phyloP scores from a whole-genome alignment of 2,329 filamentous ascomycete species.

The Falciphora oryzae region DNA sequence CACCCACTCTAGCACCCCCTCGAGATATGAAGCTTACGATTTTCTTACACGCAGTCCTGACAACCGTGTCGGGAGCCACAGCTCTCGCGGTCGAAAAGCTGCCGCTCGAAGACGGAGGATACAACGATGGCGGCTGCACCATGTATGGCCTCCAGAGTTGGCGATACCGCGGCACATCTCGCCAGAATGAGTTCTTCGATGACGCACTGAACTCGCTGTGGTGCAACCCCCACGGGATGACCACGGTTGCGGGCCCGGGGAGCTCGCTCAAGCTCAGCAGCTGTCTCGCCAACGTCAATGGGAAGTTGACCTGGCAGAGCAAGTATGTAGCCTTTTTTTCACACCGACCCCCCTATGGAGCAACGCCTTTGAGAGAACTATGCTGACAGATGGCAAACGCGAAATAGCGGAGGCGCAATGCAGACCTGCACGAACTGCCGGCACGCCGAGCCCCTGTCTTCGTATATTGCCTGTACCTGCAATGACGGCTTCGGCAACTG shows the following conservation, averaged over 20 bases:
- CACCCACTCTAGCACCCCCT: neutral
- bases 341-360: neutral
- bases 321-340: neutral
- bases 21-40: neutral
- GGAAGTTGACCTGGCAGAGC: neutral
- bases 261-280: neutral
- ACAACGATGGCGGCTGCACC: neutral
- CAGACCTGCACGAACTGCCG: neutral
- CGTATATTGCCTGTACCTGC: neutral
- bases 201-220: too few relatives aligned
- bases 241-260: too few relatives aligned
- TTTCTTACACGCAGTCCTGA: neutral
- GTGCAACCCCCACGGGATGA: too few relatives aligned
- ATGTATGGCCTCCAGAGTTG: neutral
- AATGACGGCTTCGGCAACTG: neutral
- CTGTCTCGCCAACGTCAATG: neutral
- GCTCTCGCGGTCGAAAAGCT: neutral
- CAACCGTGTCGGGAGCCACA: neutral
- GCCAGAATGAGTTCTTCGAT: neutral
- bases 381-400: neutral
- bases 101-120: neutral
- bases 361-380: neutral
- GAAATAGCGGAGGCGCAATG: neutral
- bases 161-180: neutral
- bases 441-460: neutral